Evolutionary conservation across 1,284 basidiomycete genomes (phyloP), one percentile per base, ranked within the genome.

Genomic region (Leucoagaricus sp.): DNA sequence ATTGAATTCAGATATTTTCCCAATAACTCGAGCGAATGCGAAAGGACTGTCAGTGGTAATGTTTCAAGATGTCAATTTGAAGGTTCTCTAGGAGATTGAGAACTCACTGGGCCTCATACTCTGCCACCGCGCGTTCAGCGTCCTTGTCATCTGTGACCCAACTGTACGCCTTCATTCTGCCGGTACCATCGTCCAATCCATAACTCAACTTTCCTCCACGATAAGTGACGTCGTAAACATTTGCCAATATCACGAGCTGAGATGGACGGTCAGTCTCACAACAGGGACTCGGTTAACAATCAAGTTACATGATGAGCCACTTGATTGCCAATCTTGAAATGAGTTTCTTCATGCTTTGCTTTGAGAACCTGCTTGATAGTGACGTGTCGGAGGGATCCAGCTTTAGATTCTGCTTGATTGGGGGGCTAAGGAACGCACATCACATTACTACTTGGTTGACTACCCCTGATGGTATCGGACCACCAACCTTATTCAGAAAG

Each of bases 121-220:
- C 57, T 13, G 25, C 44, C n/a, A 57, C 26, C 28, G 51, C 49
- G 7, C 49, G 42, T 25, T 57, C 44, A 17, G 19, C 42, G 31
- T 46, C 55, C 21, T 46, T n/a, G 7, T 33, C 42, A 54, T 60
- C 57, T 21, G 33, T 36, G 5, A 61, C 58, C 62, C 60, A 62
- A 9, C 56, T 45, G 9, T 54, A 50, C 5, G 64, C 66, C 33
- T 59, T 65, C 19, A 73, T 67, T 45, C 59, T 65, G 6, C 70
- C 71, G 6, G 69, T 67, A 28, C 69, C 71, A 58, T 74, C 72
- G 47, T 70, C 67, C 8, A 74, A 60, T 8, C 49, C 54, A 44
- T 67, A 70, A 1, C 58, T 58, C 28, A 63, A 54, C 42, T 53
- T 54, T 17, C 50, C 55, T 17, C 49, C 42, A 7, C n/a, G 49